A percentile compares a stretch with the other conserved stretches of the same genome.
Evolutionary conservation across 306 rosid species (phyloP).

Genomic region (Prunus mira): DNA sequence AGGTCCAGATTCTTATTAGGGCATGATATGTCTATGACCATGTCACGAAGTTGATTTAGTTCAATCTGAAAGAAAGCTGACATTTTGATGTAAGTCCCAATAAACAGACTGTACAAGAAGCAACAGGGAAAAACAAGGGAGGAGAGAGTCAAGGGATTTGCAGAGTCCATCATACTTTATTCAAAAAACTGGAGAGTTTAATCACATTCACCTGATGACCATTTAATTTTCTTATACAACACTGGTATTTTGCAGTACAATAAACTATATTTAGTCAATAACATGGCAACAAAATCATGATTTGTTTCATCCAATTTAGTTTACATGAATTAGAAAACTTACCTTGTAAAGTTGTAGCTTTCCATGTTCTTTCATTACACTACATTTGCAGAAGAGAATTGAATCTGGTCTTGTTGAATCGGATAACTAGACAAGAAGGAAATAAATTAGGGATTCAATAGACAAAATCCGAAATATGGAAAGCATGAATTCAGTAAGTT

Average conservation of each 20-base stretch:
- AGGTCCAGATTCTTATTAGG: conserved; percentile 41
- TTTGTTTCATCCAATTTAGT: background rate
- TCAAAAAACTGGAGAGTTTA: background rate
- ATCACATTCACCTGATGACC: background rate
- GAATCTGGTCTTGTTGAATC: conserved; percentile 30
- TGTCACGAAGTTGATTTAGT: conserved; percentile 32
- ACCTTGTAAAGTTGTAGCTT: conserved; percentile 44
- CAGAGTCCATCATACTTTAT: background rate
- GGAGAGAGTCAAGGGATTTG: background rate
- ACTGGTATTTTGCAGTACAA: background rate
- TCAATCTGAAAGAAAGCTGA: conserved; percentile 29
- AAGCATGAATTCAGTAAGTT: background rate
- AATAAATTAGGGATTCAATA: background rate
- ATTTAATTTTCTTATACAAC: background rate
- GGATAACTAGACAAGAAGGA: conserved; percentile 22
- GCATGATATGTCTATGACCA: conserved; percentile 49
- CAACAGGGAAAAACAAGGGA: background rate
- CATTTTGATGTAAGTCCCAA: background rate
- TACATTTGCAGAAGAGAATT: conserved; percentile 38
- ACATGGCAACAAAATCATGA: background rate
- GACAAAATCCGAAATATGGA: background rate
- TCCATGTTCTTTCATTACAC: conserved; percentile 23
- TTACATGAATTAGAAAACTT: conserved; percentile 7
- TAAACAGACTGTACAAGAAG: background rate
- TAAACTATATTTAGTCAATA: background rate